Evolutionary conservation across 176 grass and related monocot genomes (phyloP).

Genomic region (Aegilops tauschii): DNA sequence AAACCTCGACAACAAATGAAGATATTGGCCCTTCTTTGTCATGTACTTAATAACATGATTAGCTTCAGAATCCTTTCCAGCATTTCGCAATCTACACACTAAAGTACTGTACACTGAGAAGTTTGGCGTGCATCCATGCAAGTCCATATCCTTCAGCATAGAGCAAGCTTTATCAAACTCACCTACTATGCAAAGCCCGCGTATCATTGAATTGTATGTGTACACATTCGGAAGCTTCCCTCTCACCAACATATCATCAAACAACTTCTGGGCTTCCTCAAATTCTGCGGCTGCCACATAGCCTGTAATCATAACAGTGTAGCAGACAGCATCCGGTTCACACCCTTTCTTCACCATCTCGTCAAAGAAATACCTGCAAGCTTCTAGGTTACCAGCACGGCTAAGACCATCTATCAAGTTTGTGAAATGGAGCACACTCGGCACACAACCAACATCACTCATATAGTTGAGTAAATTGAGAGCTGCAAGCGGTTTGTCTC

Average conservation of each 20-base stretch:
- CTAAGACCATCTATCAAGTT: slow-evolving; percentile 95
- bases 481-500: slow-evolving; percentile 87
- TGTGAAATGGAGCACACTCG: slow-evolving; percentile 92
- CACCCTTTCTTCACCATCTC: slow-evolving; percentile 94
- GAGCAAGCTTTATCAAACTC: slow-evolving; percentile 83
- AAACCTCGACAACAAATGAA: slow-evolving; percentile 86
- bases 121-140: slow-evolving; percentile 79
- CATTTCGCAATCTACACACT: slow-evolving; percentile 57
- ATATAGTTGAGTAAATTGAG: slow-evolving; percentile 95
- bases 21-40: slow-evolving; percentile 89
- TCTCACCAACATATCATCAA: slow-evolving; percentile 78
- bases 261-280: slow-evolving; percentile 60
- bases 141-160: slow-evolving; percentile 84
- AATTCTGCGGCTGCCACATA: slow-evolving; percentile 78
- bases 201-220: slow-evolving; percentile 88
- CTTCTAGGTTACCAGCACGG: slow-evolving; percentile 81
- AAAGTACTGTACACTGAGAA: slow-evolving; percentile 85
- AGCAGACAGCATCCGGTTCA: slow-evolving; percentile 85
- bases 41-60: slow-evolving; percentile 85
- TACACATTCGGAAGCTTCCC: slow-evolving; percentile 90
- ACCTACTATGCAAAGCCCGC: slow-evolving; percentile 61
- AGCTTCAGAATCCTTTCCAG: slow-evolving; percentile 75
- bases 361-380: slow-evolving; percentile 92
- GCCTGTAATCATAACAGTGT: slow-evolving; percentile 81
- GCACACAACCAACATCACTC: slow-evolving; percentile 70